Evolutionary conservation across 306 rosid species (phyloP).

Genomic region (Ormosia semicastrata): DNA sequence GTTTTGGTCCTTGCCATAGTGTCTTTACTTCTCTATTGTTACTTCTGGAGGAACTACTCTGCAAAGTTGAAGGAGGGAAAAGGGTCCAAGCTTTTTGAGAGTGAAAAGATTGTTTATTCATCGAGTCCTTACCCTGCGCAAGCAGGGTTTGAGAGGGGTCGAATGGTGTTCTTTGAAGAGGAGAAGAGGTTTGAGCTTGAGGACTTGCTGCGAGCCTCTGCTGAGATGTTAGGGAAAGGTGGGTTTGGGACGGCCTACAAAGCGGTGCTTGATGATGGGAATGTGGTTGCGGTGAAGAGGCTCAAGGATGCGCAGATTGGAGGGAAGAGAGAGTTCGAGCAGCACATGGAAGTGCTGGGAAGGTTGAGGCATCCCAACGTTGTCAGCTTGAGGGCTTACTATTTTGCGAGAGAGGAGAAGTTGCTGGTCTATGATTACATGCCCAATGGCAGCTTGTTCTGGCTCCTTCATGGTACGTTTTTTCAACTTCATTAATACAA

Average conservation of each 20-base stretch:
- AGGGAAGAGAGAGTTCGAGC: constrained; percentile 88
- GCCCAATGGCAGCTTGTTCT: constrained; percentile 90
- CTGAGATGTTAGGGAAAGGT: constrained; percentile 97
- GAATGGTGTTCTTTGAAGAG: constrained; percentile 92
- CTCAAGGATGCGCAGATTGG: constrained; percentile 80
- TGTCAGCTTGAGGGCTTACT: constrained; percentile 82
- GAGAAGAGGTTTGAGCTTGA: constrained; percentile 82
- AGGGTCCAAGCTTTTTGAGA: constrained; percentile 59
- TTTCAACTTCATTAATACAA: not conserved
- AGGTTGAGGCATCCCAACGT: constrained; percentile 58
- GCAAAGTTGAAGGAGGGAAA: constrained; percentile 45
- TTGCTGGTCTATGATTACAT: constrained; percentile 84
- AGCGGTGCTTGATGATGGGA: constrained; percentile 88
- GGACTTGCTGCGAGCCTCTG: constrained; percentile 91
- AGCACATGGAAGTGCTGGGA: constrained; percentile 86
- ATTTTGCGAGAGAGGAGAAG: constrained; percentile 88
- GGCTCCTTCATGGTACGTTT: constrained; percentile 88
- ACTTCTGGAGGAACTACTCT: constrained; percentile 63
- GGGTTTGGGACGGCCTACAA: constrained; percentile 99
- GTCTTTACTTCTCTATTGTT: constrained; percentile 65
- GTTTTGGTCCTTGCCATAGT: constrained; percentile 55
- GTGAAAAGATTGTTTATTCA: constrained; percentile 83
- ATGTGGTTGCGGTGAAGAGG: constrained; percentile 90
- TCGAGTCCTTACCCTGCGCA: constrained; percentile 84
- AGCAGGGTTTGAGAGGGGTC: constrained; percentile 67